These are phyloP conservation scores for Elaeis guineensis DNA, from an alignment of 176 grass and related monocot genomes.

Conservation along the genomic window DNA sequence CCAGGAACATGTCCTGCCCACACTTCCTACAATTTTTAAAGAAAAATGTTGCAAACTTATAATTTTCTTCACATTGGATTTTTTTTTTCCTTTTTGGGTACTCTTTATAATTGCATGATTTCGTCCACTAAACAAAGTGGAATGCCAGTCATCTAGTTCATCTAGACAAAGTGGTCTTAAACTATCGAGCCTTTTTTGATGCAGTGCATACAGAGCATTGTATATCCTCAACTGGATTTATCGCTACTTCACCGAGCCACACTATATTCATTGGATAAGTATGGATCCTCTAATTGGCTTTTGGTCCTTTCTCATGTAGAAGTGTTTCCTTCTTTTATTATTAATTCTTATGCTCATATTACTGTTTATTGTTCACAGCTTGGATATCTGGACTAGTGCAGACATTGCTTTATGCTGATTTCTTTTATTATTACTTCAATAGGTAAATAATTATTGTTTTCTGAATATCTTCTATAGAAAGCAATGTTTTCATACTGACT, in stretches of 20 bases:
- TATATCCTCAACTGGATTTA: constrained; percentile 97
- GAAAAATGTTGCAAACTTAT: no score
- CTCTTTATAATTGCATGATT: no score
- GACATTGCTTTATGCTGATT: constrained; percentile 87
- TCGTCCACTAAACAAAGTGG: no score
- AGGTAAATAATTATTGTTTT: constrained; percentile 42
- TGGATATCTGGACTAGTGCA: constrained; percentile 79
- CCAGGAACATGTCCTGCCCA: no score
- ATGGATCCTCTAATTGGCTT: constrained; percentile 15
- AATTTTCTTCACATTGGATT: no score
- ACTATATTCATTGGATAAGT: constrained; percentile 97
- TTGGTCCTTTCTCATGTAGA: background rate
- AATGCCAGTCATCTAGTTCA: no score
- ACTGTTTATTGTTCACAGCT: constrained; percentile 31
- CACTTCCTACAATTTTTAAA: no score
- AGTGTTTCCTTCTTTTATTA: background rate
- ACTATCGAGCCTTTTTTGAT: constrained; percentile 28
- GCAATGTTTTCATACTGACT: constrained; percentile 20
- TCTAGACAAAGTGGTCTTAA: background rate
- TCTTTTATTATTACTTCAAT: constrained; percentile 93
- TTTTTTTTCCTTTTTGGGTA: no score
- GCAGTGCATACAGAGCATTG: constrained; percentile 76
- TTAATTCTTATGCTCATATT: background rate
- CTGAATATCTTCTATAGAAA: background rate
- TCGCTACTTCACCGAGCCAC: constrained; percentile 70